These are phyloP conservation scores for Dictyostelium purpureum DNA, from an alignment of 78 protist genomes.

Conservation along the genomic window DNA sequence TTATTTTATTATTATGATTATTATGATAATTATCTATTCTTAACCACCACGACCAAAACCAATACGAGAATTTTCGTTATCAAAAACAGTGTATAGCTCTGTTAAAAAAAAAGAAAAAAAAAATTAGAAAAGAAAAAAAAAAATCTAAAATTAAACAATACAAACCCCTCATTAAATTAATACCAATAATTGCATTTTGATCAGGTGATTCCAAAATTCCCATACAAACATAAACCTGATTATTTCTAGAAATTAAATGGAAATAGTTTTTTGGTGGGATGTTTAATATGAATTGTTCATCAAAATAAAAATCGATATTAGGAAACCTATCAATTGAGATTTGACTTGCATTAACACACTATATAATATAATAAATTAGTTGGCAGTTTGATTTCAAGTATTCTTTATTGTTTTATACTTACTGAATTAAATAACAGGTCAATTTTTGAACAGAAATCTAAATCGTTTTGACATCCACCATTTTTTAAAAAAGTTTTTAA, in stretches of 20 bases:
- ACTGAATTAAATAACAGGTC: constrained; percentile 4
- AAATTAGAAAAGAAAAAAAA: not conserved
- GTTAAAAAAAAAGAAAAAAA: not conserved
- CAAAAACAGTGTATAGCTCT: constrained; percentile 49
- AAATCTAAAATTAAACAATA: not conserved
- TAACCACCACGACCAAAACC: constrained; percentile 3
- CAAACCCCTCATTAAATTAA: constrained; percentile 64
- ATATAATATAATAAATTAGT: no score
- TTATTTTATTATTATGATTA: no score
- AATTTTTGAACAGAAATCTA: constrained; percentile 32
- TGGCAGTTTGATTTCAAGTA: no score
- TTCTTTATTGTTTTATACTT: no score
- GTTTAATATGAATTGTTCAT: constrained; percentile 16
- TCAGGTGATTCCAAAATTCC: constrained; percentile 48
- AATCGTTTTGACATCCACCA: not conserved
- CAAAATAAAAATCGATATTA: constrained; percentile 6
- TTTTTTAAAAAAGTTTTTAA: constrained; percentile 11
- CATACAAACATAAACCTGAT: constrained; percentile 21
- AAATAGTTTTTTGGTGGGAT: constrained; percentile 43
- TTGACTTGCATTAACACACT: constrained; percentile 16
- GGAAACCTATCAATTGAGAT: constrained; percentile 41
- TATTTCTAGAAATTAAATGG: constrained; percentile 17
- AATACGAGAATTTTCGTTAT: constrained; percentile 24
- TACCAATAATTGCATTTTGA: constrained; percentile 5
- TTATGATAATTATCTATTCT: not conserved